phyloP scores from a whole-genome alignment of 1,284 basidiomycete species.

The Fomitopsis betulina region DNA sequence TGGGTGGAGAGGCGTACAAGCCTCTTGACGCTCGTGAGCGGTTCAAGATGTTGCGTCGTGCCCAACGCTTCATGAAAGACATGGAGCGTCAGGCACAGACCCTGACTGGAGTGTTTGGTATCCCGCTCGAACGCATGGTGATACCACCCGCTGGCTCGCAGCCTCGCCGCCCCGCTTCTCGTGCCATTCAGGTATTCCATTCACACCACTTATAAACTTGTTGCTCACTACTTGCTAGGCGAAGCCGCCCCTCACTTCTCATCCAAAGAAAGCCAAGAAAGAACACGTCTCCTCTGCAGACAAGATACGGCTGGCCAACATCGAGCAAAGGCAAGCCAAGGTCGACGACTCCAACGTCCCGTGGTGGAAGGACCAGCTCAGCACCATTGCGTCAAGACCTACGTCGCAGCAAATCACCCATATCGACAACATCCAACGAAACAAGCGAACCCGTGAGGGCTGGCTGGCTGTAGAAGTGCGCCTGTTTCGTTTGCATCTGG shows the following conservation, averaged over 20 bases:
- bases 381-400: constrained; percentile 27
- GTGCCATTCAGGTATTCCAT: neutral
- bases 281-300: constrained; percentile 30
- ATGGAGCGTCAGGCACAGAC: constrained; percentile 58
- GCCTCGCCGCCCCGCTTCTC: constrained; percentile 9
- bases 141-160: constrained; percentile 37
- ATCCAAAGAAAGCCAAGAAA: constrained; percentile 27
- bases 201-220: neutral
- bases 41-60: constrained; percentile 32
- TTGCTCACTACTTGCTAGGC: constrained; percentile 5
- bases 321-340: constrained; percentile 38
- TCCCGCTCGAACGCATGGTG: constrained; percentile 43
- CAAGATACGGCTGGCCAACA: constrained; percentile 41
- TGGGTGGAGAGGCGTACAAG: constrained; percentile 41
- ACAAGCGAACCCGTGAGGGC: constrained; percentile 37
- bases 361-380: constrained; percentile 49
- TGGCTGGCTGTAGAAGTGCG: constrained; percentile 46
- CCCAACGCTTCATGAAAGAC: constrained; percentile 53
- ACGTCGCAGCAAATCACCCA: constrained; percentile 27
- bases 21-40: constrained; percentile 32
- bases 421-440: constrained; percentile 36
- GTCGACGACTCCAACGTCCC: constrained; percentile 31
- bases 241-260: constrained; percentile 6
- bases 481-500: constrained; percentile 49
- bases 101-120: constrained; percentile 57